phyloP scores from a whole-genome alignment of 176 grass and related monocot genomes.

The Melocanna baccifera region DNA sequence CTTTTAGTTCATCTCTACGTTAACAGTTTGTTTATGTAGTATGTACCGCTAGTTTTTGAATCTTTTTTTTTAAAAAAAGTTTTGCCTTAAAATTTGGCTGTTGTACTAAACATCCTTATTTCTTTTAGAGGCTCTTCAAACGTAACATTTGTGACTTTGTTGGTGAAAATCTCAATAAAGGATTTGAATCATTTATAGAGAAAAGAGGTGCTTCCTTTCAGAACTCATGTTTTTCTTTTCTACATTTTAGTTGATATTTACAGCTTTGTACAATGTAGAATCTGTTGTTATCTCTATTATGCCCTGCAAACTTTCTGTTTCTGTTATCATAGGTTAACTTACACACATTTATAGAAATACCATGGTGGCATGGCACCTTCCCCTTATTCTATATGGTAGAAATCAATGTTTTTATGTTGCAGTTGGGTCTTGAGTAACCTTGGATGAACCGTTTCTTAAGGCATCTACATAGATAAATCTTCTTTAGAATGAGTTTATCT shows the following conservation, averaged over 20 bases:
- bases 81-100: conserved; percentile 27
- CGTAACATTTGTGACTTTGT: conserved; percentile 70
- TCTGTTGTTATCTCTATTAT: conserved; percentile 1
- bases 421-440: neutral
- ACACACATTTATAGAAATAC: neutral
- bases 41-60: neutral
- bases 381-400: neutral
- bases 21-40: conserved; percentile 3
- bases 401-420: neutral
- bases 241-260: conserved; percentile 16
- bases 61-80: neutral
- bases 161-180: conserved; percentile 85
- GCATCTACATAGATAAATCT: neutral
- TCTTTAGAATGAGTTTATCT: neutral
- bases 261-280: neutral
- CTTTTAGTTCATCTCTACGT: neutral
- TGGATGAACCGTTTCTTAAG: conserved; percentile 13
- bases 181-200: conserved; percentile 82
- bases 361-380: neutral
- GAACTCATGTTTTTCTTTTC: conserved; percentile 2
- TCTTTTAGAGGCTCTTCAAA: conserved; percentile 93
- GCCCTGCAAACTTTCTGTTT: neutral
- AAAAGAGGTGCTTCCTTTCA: conserved; percentile 74
- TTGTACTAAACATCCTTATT: conserved; percentile 33
- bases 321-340: conserved; percentile 19